Percentiles rank a stretch among this genome's conserved stretches.
Evolutionary conservation across 441 rosid species (phyloP).

Genomic region (Corymbia calophylla): DNA sequence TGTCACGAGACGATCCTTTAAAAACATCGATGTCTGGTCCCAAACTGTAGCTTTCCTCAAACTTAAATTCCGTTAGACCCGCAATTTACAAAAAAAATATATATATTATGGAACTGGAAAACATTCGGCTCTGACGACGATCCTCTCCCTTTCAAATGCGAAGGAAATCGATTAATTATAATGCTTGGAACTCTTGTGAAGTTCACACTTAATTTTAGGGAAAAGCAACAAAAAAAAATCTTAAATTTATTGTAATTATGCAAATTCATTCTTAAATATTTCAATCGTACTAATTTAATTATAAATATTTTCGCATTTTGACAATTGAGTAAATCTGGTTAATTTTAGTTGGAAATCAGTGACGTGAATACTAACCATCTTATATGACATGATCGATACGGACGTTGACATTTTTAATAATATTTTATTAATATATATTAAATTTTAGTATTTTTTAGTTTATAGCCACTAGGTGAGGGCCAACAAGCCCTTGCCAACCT

Average conservation of each 20-base stretch:
- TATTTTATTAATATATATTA: too few species aligned
- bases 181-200: not conserved
- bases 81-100: not conserved
- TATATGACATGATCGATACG: accelerated
- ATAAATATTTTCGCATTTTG: too few species aligned
- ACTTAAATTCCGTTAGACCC: not conserved
- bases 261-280: accelerated
- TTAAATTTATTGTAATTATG: accelerated
- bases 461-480: too few species aligned
- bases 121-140: not conserved
- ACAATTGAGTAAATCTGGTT: accelerated
- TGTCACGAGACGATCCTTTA: not conserved
- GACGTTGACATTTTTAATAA: accelerated
- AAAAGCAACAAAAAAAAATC: too few species aligned
- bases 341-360: too few species aligned
- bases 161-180: not conserved
- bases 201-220: not conserved
- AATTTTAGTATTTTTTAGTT: accelerated
- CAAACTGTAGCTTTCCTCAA: not conserved
- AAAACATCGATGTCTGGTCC: not conserved
- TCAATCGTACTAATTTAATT: accelerated
- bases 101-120: not conserved
- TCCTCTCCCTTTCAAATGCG: not conserved
- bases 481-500: too few species aligned
- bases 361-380: accelerated